Base-by-base conservation (phyloP, 2,329 filamentous ascomycete genomes). In the Aspergillus niger region DNA sequence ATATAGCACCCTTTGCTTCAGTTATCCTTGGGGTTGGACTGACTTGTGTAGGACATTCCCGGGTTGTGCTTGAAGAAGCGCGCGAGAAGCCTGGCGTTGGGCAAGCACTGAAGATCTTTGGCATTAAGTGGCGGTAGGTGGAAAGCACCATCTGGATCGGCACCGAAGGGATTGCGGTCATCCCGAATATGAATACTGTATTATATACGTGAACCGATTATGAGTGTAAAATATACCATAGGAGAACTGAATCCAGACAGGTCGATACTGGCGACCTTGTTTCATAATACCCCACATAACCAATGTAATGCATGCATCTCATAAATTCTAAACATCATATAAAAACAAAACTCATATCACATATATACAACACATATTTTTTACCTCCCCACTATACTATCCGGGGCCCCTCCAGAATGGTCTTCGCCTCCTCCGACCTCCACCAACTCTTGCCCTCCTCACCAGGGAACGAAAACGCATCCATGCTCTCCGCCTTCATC, bases 401-500 rank as follows among this genome's bases (percentile, higher is more conserved):
- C 48, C 74, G 65, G 48, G 75, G 74, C 3, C 82, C 83, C 60
- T 91, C 87, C 38, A 93, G 76, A 67, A 95, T 93, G 0, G 82
- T 78, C 78, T 81, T 89, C n/a, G 91, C 91, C 77, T 91, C 90
- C 39, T 91, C 89, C 51, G 84, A 89, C 78, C 80, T 88, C 92
- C 92, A 96, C 91, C 91, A 97, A 72, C 91, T 91, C 67, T 91
- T 88, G 3, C 89, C 89, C 63, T 89, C 83, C 70, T 89, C 85
- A 7, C 92, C 91, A 1, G 92, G 92, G 75, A 87, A 97, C 53
- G 85, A 83, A 73, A 84, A 97, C 67, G 77, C 78, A 65, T 92
- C 90, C 91, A 96, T 95, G 75, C 91, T 95, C 66, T 88, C 90
- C 3, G 87, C 79, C 85, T 91, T 94, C 92, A 97, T 96, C 85